phyloP scores from a whole-genome alignment of 2,329 filamentous ascomycete genomes.

The Colletotrichum eremochloae region DNA sequence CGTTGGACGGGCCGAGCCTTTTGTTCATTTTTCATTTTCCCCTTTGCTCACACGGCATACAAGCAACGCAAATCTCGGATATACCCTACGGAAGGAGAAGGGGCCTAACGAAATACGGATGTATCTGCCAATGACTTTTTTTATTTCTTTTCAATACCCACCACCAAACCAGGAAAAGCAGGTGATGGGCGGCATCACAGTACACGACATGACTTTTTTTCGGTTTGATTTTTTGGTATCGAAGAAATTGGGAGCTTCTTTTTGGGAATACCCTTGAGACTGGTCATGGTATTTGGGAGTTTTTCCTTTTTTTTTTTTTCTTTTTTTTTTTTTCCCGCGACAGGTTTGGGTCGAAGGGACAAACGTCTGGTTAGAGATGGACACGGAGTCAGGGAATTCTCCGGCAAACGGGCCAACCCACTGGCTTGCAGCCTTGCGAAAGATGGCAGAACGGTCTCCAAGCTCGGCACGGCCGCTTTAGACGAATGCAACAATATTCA shows the following conservation, averaged over 20 bases:
- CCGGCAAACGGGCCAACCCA: background rate
- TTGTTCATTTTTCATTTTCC: background rate
- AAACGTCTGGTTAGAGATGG: background rate
- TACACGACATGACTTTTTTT: constrained; percentile 16
- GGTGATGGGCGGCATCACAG: constrained; percentile 30
- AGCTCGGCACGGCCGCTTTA: background rate
- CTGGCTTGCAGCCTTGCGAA: background rate
- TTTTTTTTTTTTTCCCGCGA: background rate
- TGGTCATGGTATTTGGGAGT: constrained; percentile 1
- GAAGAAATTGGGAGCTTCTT: background rate
- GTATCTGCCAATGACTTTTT: constrained; percentile 6
- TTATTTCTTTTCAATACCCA: constrained; percentile 11
- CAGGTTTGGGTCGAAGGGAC: background rate
- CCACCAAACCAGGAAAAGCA: constrained; percentile 7
- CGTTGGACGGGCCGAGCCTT: background rate
- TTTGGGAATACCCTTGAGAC: constrained; percentile 14
- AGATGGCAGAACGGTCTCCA: background rate
- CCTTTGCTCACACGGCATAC: constrained; percentile 20
- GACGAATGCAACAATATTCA: constrained; percentile 6
- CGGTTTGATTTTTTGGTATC: background rate
- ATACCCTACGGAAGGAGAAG: constrained; percentile 22
- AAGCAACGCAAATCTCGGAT: constrained; percentile 12
- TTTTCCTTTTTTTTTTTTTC: background rate
- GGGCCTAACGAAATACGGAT: constrained; percentile 30
- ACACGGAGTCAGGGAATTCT: background rate